These are phyloP conservation scores for Trichoderma aggressivum DNA, from an alignment of 2,329 filamentous ascomycete genomes.

Conservation along the genomic window DNA sequence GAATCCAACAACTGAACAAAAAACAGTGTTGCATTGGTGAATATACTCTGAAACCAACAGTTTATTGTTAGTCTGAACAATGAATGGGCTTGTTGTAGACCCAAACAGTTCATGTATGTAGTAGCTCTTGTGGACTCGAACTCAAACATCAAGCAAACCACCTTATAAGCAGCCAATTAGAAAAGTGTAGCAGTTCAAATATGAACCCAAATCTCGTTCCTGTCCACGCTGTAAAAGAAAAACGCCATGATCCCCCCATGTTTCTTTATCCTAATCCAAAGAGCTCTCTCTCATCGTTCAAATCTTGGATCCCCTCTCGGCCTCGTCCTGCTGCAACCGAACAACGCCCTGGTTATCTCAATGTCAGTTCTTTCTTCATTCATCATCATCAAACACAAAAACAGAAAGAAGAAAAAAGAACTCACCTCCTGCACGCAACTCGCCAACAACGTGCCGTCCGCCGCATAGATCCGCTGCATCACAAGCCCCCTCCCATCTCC, in stretches of 20 bases:
- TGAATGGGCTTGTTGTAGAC: too few species aligned
- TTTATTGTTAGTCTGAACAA: too few species aligned
- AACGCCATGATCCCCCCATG: neutral
- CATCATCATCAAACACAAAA: neutral
- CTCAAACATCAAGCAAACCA: neutral
- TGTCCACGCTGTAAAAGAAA: neutral
- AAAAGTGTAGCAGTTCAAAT: neutral
- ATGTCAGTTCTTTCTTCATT: neutral
- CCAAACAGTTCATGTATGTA: neutral
- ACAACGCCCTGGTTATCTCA: conserved; percentile 44
- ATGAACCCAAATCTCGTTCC: neutral
- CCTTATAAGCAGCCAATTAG: neutral
- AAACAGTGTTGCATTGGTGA: neutral
- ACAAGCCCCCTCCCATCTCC: conserved; percentile 75
- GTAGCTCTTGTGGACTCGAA: neutral
- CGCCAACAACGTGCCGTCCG: conserved; percentile 69
- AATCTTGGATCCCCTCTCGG: conserved; percentile 34
- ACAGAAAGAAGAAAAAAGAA: conserved; percentile 4
- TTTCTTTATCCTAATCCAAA: neutral
- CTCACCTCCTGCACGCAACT: conserved; percentile 76
- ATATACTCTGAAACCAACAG: neutral
- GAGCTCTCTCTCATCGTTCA: conserved; percentile 20
- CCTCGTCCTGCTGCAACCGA: conserved; percentile 43
- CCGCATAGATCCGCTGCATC: conserved; percentile 68
- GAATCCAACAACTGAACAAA: neutral